Percentiles rank a stretch among this genome's conserved stretches.
Evolutionary conservation across 2,329 filamentous ascomycete genomes (phyloP).

Genomic region (Fusarium graminum): DNA sequence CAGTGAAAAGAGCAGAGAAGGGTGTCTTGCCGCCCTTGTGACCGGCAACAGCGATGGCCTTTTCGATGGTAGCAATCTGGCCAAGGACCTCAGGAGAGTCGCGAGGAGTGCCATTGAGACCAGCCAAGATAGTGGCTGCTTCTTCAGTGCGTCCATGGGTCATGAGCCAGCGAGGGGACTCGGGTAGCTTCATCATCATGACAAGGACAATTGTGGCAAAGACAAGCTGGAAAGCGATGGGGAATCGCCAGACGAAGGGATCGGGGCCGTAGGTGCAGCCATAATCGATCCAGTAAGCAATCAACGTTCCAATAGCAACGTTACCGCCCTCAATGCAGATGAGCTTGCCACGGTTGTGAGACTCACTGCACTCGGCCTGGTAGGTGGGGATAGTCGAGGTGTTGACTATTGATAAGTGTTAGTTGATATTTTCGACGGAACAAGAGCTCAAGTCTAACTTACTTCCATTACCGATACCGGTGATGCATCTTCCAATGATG

Average conservation of each 20-base stretch:
- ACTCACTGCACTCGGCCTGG: conserved; percentile 66
- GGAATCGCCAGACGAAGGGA: conserved; percentile 67
- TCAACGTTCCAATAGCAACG: conserved; percentile 58
- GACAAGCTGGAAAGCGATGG: conserved; percentile 58
- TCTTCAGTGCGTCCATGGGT: conserved; percentile 62
- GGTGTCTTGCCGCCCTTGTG: conserved; percentile 60
- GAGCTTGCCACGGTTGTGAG: conserved; percentile 66
- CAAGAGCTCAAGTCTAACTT: not conserved
- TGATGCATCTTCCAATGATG: conserved; percentile 65
- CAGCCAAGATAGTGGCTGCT: conserved; percentile 50
- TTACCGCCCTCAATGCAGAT: conserved; percentile 64
- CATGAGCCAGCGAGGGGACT: conserved; percentile 61
- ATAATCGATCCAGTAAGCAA: conserved; percentile 61
- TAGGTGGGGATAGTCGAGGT: conserved; percentile 68
- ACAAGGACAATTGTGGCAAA: conserved; percentile 60
- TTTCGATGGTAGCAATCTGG: conserved; percentile 67
- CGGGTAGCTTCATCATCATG: conserved; percentile 60
- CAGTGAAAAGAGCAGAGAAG: conserved; percentile 68
- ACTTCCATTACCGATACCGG: conserved; percentile 65
- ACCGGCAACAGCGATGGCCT: conserved; percentile 65
- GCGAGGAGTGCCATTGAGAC: conserved; percentile 53
- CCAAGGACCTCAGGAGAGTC: conserved; percentile 68
- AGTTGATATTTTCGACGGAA: not conserved
- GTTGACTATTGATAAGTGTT: conserved; percentile 44
- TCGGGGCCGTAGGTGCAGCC: conserved; percentile 58